phyloP scores from a whole-genome alignment of 1,139 yeast genomes.

The Pichia kudriavzevii region DNA sequence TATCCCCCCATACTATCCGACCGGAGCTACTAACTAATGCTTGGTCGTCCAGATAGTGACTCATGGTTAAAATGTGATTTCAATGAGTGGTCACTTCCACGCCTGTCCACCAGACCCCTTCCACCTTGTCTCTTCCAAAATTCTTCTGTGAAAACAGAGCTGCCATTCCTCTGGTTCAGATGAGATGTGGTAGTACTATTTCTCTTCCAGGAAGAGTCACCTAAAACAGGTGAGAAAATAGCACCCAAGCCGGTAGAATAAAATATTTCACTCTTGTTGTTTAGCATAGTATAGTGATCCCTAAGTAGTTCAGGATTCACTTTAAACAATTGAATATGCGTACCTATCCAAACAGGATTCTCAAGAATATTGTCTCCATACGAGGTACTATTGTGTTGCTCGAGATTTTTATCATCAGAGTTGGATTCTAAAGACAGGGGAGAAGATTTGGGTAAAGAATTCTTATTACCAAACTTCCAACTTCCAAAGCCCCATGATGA shows the following conservation, averaged over 20 bases:
- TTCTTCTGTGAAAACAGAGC: constrained; percentile 15
- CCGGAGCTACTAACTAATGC: too few species aligned
- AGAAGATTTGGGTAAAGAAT: constrained; percentile 1
- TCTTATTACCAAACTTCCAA: constrained; percentile 9
- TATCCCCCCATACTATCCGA: too few species aligned
- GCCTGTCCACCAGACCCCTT: constrained; percentile 9
- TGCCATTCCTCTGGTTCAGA: constrained; percentile 10
- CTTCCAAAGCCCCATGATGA: constrained; percentile 34
- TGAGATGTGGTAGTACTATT: constrained; percentile 8
- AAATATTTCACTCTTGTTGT: constrained; percentile 9
- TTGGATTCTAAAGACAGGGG: constrained; percentile 1
- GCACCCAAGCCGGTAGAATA: background rate
- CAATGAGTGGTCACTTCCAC: constrained; percentile 15
- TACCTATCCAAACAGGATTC: constrained; percentile 55
- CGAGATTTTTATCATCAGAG: background rate
- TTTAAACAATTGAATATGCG: constrained; percentile 54
- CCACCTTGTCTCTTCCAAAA: constrained; percentile 18
- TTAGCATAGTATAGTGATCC: constrained; percentile 13
- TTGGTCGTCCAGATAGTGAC: background rate
- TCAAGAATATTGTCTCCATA: constrained; percentile 29
- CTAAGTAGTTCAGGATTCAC: constrained; percentile 24
- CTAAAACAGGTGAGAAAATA: constrained; percentile 1
- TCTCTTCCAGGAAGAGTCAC: constrained; percentile 9
- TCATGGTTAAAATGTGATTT: constrained; percentile 9
- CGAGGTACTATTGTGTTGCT: constrained; percentile 9